phyloP scores from a whole-genome alignment of 2,329 filamentous ascomycete species.

The Fusarium tricinctum region DNA sequence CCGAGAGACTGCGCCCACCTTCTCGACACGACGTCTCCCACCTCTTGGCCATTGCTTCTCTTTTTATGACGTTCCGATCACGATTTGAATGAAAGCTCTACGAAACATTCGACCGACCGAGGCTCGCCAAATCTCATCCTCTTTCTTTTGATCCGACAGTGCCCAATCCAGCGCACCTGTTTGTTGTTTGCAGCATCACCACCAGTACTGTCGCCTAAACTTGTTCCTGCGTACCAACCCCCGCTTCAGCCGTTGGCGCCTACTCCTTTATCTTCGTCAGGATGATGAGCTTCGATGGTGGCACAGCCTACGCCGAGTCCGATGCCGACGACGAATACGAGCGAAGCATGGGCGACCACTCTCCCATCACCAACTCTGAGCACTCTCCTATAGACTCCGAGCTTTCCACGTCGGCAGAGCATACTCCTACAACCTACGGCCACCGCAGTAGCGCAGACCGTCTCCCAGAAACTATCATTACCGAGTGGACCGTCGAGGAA shows the following conservation, averaged over 20 bases:
- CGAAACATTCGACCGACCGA: slow-evolving; percentile 26
- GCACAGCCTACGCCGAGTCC: slow-evolving; percentile 81
- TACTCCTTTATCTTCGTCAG: slow-evolving; percentile 38
- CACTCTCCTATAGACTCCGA: slow-evolving; percentile 79
- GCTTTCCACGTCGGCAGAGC: slow-evolving; percentile 76
- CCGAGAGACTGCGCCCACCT: slow-evolving; percentile 29
- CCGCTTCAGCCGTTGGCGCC: slow-evolving; percentile 27
- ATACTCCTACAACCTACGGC: slow-evolving; percentile 84
- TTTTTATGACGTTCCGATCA: slow-evolving; percentile 20
- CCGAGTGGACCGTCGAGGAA: slow-evolving; percentile 87
- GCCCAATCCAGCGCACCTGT: slow-evolving; percentile 31
- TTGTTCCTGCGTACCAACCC: slow-evolving; percentile 19
- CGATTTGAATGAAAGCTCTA: slow-evolving; percentile 41
- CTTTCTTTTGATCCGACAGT: slow-evolving; percentile 29
- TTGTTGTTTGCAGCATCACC: slow-evolving; percentile 31
- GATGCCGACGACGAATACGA: slow-evolving; percentile 89
- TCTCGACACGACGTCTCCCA: slow-evolving; percentile 26
- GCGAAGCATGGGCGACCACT: slow-evolving; percentile 76
- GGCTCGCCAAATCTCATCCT: slow-evolving; percentile 21
- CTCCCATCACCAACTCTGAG: slow-evolving; percentile 78
- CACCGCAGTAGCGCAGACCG: slow-evolving; percentile 74
- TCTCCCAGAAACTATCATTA: slow-evolving; percentile 80
- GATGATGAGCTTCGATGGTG: slow-evolving; percentile 73
- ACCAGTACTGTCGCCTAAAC: slow-evolving; percentile 23
- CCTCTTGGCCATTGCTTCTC: slow-evolving; percentile 15